Conservation (phyloP, 768 basidiomycete genomes). For the Podaxis sp. region DNA sequence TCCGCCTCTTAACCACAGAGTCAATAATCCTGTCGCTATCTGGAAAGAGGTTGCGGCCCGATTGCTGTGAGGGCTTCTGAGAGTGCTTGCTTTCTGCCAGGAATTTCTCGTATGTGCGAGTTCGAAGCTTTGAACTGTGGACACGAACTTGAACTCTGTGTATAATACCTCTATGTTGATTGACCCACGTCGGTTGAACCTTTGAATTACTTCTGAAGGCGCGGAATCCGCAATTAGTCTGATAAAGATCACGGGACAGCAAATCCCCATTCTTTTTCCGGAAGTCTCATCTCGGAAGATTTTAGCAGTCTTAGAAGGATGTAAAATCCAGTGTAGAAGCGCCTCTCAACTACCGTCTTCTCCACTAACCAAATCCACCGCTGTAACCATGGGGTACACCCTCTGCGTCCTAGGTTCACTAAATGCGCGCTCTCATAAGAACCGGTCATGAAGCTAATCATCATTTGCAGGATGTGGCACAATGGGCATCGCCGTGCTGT, state of each 20-base stretch:
- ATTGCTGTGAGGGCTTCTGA: constrained; percentile 18
- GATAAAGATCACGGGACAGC: not conserved
- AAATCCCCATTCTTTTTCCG: constrained; percentile 2
- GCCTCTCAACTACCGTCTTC: not conserved
- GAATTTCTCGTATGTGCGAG: not conserved
- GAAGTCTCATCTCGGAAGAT: constrained; percentile 6
- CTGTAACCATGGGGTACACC: constrained; percentile 80
- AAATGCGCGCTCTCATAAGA: constrained; percentile 9
- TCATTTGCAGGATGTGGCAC: constrained; percentile 84
- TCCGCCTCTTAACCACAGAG: constrained; percentile 29
- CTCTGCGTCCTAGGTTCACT: constrained; percentile 79
- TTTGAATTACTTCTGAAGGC: not conserved
- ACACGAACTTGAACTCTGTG: not conserved
- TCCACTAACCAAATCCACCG: not conserved
- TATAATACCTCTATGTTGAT: not conserved
- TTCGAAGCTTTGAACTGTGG: not conserved
- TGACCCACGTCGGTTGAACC: not conserved
- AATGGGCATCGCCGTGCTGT: constrained; percentile 95
- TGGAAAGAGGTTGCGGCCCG: constrained; percentile 49
- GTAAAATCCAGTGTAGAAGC: constrained; percentile 5
- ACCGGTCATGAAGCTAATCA: constrained; percentile 20
- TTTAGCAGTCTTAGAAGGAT: not conserved
- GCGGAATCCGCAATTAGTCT: not conserved
- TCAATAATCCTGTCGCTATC: constrained; percentile 57
- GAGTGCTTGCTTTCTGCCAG: not conserved